Evolutionary conservation across 306 rosid species (phyloP).

Genomic region (Ziziphus jujuba): DNA sequence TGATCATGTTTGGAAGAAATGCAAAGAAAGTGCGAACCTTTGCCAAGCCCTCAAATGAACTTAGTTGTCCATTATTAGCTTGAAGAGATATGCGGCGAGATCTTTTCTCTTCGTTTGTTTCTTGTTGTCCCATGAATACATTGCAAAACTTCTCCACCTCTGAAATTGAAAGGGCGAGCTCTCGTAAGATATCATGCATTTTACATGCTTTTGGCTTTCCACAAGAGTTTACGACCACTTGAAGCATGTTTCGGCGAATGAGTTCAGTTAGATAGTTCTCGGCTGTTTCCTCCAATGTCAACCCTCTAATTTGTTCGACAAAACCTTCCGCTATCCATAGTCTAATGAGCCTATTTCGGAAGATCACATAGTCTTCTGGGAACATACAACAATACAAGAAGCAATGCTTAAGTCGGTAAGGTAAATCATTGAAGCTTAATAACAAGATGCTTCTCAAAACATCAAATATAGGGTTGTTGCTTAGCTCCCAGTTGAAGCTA

Average conservation of each 20-base stretch:
- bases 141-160: slow-evolving; percentile 5
- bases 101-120: background rate
- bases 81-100: slow-evolving; percentile 18
- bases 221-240: background rate
- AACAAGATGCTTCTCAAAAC: slow-evolving; percentile 17
- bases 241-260: slow-evolving; percentile 1
- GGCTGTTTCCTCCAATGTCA: background rate
- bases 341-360: background rate
- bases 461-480: background rate
- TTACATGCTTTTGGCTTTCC: slow-evolving; percentile 1
- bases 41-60: background rate
- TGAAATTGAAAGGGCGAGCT: slow-evolving; percentile 22
- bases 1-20: background rate
- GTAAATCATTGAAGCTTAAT: slow-evolving; percentile 13
- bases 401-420: slow-evolving; percentile 9
- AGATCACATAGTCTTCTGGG: slow-evolving; percentile 12
- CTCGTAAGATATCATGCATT: slow-evolving; percentile 22
- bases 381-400: slow-evolving; percentile 19
- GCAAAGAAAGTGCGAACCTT: slow-evolving; percentile 15
- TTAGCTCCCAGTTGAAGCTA: slow-evolving; percentile 17
- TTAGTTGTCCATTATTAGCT: background rate
- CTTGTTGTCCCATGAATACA: background rate
- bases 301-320: slow-evolving; percentile 2
- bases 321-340: slow-evolving; percentile 23
- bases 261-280: slow-evolving; percentile 13